Percentiles rank a stretch among this genome's conserved stretches.
These are phyloP conservation scores for Pythium chondricola DNA, from an alignment of 352 stramenopile species.

Conservation along the genomic window DNA sequence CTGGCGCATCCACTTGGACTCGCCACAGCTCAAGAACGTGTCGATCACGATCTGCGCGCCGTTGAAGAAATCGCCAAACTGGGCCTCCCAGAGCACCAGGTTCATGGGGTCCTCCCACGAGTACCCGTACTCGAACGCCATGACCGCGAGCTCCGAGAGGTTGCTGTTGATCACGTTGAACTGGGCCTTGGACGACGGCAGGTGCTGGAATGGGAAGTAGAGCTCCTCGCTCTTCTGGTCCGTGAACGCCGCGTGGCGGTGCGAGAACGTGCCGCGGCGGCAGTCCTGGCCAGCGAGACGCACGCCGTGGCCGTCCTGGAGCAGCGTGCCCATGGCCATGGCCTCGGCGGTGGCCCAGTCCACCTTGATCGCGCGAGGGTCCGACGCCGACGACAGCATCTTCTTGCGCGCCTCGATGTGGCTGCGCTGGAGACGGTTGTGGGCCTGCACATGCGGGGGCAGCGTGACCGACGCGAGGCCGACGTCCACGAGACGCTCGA, in stretches of 20 bases:
- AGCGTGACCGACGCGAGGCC: constrained; percentile 60
- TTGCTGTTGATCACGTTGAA: constrained; percentile 77
- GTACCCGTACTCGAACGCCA: constrained; percentile 89
- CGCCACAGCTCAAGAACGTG: constrained; percentile 78
- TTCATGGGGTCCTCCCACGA: constrained; percentile 76
- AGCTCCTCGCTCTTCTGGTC: constrained; percentile 71
- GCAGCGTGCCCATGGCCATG: constrained; percentile 83
- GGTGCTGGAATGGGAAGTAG: constrained; percentile 73
- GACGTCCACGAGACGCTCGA: constrained; percentile 52
- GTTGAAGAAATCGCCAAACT: constrained; percentile 90
- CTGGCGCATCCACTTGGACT: constrained; percentile 89
- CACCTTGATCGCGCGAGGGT: constrained; percentile 40
- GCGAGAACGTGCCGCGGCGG: constrained; percentile 85
- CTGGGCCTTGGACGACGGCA: constrained; percentile 31
- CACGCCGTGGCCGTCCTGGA: constrained; percentile 78
- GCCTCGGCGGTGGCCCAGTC: constrained; percentile 87
- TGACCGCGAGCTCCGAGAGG: constrained; percentile 82
- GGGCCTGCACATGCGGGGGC: constrained; percentile 42
- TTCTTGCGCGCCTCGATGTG: constrained; percentile 71
- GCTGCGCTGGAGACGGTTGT: constrained; percentile 73
- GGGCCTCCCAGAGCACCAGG: constrained; percentile 87
- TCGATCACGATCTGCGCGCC: constrained; percentile 87
- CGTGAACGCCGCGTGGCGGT: constrained; percentile 83
- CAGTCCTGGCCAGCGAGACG: constrained; percentile 85
- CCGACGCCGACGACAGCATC: constrained; percentile 40